Evolutionary conservation across 2,329 filamentous ascomycete genomes (phyloP), one percentile per base, ranked within the genome.

Genomic region (Emericellopsis cladophorae): DNA sequence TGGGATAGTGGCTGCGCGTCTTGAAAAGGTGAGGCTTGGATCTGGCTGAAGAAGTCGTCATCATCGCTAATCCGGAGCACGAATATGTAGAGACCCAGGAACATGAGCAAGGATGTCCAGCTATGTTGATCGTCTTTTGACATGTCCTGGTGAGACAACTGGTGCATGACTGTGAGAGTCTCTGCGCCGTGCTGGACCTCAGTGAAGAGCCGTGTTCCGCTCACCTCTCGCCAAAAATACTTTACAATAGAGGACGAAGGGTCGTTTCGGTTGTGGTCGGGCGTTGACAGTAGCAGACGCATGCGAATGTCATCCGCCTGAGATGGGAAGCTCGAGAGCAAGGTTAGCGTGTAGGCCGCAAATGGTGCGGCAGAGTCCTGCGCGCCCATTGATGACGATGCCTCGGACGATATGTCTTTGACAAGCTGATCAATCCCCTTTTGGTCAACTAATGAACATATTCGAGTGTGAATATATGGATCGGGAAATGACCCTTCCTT

Each of bases 61-160:
- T 98, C 92, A 50, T 98, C 92, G 56, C 90, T 94, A 29, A 96
- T 77, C 50, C 92, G 84, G 11, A 96, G 67, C 3, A 95, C 78
- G 55, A 96, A 96, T 2, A 84, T 87, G 56, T 95, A 98, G 0
- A 98, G 72, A 52, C 98, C 92, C 6, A 98, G 70, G 54, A 98
- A 96, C 1, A 98, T 72, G 0, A 96, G 67, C 34, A 95, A 76
- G 1, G 92, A 80, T 15, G 83, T 80, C 92, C 92, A 98, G 54
- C 96, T 87, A 49, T 60, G 55, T 31, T 61, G 57, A 37, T 62
- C 60, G 2, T 46, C 46, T 48, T 3, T 44, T 46, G 4, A 45
- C 42, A 48, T 66, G 58, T 41, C 41, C 10, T 37, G 45, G 9
- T 45, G 41, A 7, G 62, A 43, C 40, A 62, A 63, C 36, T 54